Percentiles rank a stretch among this genome's conserved stretches.
phyloP scores from a whole-genome alignment of 257 asterid genomes.

The Solanum arcanum region DNA sequence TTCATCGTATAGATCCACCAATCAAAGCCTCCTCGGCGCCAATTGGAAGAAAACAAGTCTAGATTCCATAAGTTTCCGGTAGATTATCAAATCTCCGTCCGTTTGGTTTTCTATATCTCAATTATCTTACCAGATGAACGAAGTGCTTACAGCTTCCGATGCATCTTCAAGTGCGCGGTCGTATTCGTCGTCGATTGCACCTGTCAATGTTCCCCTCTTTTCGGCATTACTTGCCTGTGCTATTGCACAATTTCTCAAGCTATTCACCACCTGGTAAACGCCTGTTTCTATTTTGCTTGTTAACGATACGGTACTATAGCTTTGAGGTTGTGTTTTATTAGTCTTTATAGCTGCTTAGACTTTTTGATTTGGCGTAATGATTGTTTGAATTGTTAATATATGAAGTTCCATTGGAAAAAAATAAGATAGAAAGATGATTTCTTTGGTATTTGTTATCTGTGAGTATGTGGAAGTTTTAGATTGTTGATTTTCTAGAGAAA shows the following conservation, averaged over 20 bases:
- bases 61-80: background rate
- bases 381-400: background rate
- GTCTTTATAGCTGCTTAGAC: background rate
- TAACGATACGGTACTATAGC: background rate
- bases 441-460: background rate
- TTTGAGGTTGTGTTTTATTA: background rate
- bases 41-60: background rate
- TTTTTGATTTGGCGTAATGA: background rate
- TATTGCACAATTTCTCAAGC: slow-evolving; percentile 88
- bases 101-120: background rate
- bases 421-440: background rate
- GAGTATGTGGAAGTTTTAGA: background rate
- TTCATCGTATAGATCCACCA: background rate
- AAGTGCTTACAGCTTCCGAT: slow-evolving; percentile 54
- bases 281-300: background rate
- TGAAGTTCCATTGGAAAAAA: background rate
- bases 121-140: slow-evolving; percentile 13
- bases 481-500: background rate
- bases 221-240: slow-evolving; percentile 85
- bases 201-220: slow-evolving; percentile 59
- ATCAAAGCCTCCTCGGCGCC: background rate
- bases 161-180: slow-evolving; percentile 64
- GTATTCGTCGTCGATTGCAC: slow-evolving; percentile 26
- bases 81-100: background rate
- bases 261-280: slow-evolving; percentile 72